Base-by-base conservation (phyloP, 1,139 yeast genomes). In the Geotrichum cucujoidarum region DNA sequence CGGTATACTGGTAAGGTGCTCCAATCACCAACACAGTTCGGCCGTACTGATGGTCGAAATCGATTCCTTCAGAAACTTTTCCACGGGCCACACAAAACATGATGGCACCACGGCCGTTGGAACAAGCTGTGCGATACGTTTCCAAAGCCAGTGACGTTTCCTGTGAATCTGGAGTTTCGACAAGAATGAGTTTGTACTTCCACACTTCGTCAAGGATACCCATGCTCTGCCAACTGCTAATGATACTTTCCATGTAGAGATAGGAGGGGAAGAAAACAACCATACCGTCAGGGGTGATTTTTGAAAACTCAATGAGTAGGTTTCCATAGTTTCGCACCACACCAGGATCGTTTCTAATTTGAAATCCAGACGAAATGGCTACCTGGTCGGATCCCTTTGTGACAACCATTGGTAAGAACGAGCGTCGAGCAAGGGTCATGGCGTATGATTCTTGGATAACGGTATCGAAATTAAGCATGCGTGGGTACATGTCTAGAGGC, bases 121-220 rank as follows among this genome's bases (percentile, higher is more conserved):
- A 83, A 63, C 99, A 92, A 0, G 99, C 99, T 35, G 90, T 86
- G 60, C 98, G 75, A 63, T 90, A 92, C 0, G 98, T 92, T 58
- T 94, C 98, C 55, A 92, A 70, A 0, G 98, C 99, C 54, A 92
- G 69, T 1, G 96, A 84, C 0, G 99, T 92, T 65, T 94, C 99
- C 65, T 94, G 99, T 0, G 97, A 95, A 76, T 92, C 99, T 0
- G 99, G 99, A 0, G 99, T 92, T 66, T 92, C 99, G n/a, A 94
- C 97, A 39, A 92, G 71, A 57, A 92, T 90, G 56, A 92, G 74
- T 64, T 92, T 92, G 65, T 92, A 89, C 65, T 92, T 90, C 98
- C 98, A 94, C 11, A 94, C 97, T 64, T 94, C 97, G 65, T 92
- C 98, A 57, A 92, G 70, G 36, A 92, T 92, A 44, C 98, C 97